Conservation (phyloP, 1,284 basidiomycete genomes). For the Apiotrichum laibachii region DNA sequence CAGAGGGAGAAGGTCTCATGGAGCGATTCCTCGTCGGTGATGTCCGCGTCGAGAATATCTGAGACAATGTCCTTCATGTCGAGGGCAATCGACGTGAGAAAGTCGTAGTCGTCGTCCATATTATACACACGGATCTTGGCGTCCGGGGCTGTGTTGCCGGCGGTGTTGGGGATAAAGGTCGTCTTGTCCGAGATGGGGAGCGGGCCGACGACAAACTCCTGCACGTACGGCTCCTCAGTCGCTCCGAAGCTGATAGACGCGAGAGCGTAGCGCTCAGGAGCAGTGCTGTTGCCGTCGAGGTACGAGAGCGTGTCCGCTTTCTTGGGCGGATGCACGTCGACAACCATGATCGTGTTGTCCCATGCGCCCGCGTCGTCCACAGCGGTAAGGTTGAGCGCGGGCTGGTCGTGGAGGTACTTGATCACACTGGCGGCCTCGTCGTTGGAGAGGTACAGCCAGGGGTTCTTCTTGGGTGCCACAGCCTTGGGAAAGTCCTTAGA, state of each 20-base stretch:
- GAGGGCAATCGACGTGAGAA: conserved; percentile 11
- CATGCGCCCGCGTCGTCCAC: conserved; percentile 33
- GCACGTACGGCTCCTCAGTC: conserved; percentile 37
- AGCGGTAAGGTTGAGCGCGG: conserved; percentile 40
- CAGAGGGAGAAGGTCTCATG: conserved; percentile 21
- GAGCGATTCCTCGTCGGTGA: not conserved
- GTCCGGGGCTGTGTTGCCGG: conserved; percentile 21
- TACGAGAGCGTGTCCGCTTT: conserved; percentile 39
- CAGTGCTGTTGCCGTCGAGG: conserved; percentile 22
- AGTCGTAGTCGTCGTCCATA: conserved; percentile 22
- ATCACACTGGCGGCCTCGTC: conserved; percentile 38
- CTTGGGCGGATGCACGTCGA: conserved; percentile 38
- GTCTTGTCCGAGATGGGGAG: conserved; percentile 23
- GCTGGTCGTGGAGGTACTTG: conserved; percentile 31
- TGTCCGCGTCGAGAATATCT: conserved; percentile 28
- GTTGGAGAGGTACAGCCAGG: conserved; percentile 32
- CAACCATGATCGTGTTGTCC: conserved; percentile 40
- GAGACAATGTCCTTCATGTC: conserved; percentile 35
- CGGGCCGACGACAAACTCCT: conserved; percentile 44
- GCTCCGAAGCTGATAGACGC: conserved; percentile 38
- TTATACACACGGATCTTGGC: conserved; percentile 30
- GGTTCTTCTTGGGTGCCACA: conserved; percentile 35
- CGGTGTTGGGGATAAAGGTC: conserved; percentile 14
- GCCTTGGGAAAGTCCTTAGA: not conserved
- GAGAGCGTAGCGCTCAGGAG: conserved; percentile 33